Evolutionary conservation across 768 basidiomycete genomes (phyloP), one percentile per base, ranked within the genome.

Genomic region (Polyporus arcularius): DNA sequence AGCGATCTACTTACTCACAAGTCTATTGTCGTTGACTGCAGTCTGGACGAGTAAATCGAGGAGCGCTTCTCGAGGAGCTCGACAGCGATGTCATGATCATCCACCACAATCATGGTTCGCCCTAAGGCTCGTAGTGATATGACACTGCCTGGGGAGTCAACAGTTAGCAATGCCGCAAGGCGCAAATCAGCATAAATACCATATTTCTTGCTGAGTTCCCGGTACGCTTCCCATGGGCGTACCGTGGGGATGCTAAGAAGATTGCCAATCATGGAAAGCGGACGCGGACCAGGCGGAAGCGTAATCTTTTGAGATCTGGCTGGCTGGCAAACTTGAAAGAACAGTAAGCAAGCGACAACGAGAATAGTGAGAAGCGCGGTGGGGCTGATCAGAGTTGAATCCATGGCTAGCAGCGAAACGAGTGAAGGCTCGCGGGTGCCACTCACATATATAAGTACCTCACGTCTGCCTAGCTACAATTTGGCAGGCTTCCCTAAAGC

Each of bases 41-140:
- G 67, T 1, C 80, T 67, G 63, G 74, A 75, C 0, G 70, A 71
- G 51, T 68, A 68, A 1, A 65, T 66, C 2, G 62, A 55, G 35
- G 65, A 66, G 12, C 69, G 62, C 46, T 67, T 72, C 21, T 72
- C 68, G 8, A 73, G 56, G 14, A 73, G 62, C 21, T 72, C 70
- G 15, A 32, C 21, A 12, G 65, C 64, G 4, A 62, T 62, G 28
- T 53, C 28, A 4, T 35, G 43, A 15, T 65, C 58, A 41, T 61
- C 64, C 12, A 72, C 35, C n/a, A 71, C 43, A 32, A 69, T 51
- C 16, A 72, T 40, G 6, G 52, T 31, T 8, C 40, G 50, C 14
- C 67, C 66, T 0, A 67, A 48, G 15, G 63, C 46, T 11, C 62
- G 47, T 14, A 70, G 32, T 16, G 35, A 59, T 12, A 71, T 38